Percentiles rank a stretch among this genome's conserved stretches.
Evolutionary conservation across 352 stramenopile species (phyloP).

Genomic region (Phytophthora lateralis): DNA sequence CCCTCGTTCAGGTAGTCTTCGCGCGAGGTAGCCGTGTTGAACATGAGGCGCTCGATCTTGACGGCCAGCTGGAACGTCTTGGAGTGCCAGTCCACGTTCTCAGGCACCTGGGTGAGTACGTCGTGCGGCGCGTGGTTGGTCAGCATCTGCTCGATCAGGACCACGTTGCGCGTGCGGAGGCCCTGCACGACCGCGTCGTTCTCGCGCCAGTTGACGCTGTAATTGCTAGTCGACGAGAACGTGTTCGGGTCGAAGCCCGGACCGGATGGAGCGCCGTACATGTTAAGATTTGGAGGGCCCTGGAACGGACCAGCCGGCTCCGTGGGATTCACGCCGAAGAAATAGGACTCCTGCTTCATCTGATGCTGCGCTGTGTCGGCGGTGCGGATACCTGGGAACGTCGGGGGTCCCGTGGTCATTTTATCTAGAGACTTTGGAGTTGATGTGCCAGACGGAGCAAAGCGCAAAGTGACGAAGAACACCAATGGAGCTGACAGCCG

Average conservation of each 20-base stretch:
- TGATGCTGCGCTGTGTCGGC: conserved; percentile 3
- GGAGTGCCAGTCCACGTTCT: conserved; percentile 64
- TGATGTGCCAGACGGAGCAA: conserved; percentile 10
- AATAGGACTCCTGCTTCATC: conserved; percentile 18
- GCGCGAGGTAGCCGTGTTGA: conserved; percentile 48
- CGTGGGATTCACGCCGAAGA: conserved; percentile 17
- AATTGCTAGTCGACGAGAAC: conserved; percentile 13
- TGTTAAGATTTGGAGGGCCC: not conserved
- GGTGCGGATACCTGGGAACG: conserved; percentile 9
- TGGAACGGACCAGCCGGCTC: conserved; percentile 1
- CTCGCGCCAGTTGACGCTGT: conserved; percentile 28
- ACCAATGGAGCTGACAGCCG: conserved; percentile 1
- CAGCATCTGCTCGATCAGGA: conserved; percentile 64
- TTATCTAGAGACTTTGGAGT: not conserved
- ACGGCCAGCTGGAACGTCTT: conserved; percentile 67
- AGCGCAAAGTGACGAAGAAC: conserved; percentile 11
- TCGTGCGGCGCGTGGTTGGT: conserved; percentile 57
- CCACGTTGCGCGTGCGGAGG: conserved; percentile 46
- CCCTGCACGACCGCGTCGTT: conserved; percentile 35
- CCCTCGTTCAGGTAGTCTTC: conserved; percentile 64
- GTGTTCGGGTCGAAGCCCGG: conserved; percentile 14
- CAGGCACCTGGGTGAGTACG: conserved; percentile 58
- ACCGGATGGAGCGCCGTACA: conserved; percentile 1
- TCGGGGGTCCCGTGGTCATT: conserved; percentile 21
- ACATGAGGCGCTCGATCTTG: conserved; percentile 70